Percentiles rank a stretch among this genome's conserved stretches.
phyloP scores from a whole-genome alignment of 2,329 filamentous ascomycete genomes.

The Hymenoscyphus salicellus region DNA sequence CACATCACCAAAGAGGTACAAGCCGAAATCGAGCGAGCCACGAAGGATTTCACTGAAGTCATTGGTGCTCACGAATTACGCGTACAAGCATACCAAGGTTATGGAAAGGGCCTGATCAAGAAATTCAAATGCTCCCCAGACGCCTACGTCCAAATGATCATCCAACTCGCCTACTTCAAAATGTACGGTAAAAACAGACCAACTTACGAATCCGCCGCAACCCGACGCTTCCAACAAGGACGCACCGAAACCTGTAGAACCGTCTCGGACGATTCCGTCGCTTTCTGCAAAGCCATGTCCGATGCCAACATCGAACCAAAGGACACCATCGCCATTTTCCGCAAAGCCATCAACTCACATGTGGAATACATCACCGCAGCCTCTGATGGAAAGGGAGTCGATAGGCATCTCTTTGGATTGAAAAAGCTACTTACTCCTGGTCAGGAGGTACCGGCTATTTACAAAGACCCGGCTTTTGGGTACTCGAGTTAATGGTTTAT shows the following conservation, averaged over 20 bases:
- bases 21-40: conserved; percentile 74
- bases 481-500: conserved; percentile 91
- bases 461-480: conserved; percentile 77
- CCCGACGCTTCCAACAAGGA: conserved; percentile 90
- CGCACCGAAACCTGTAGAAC: conserved; percentile 93
- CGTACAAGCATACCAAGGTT: conserved; percentile 94
- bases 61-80: conserved; percentile 87
- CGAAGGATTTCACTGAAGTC: conserved; percentile 73
- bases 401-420: conserved; percentile 93
- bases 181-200: conserved; percentile 98
- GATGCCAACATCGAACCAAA: conserved; percentile 62
- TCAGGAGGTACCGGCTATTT: conserved; percentile 78
- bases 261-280: conserved; percentile 85
- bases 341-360: conserved; percentile 76
- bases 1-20: conserved; percentile 70
- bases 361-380: conserved; percentile 88
- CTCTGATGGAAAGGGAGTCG: conserved; percentile 87
- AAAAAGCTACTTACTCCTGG: conserved; percentile 83
- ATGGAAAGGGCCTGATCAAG: conserved; percentile 98
- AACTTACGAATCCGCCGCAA: conserved; percentile 95
- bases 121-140: conserved; percentile 98
- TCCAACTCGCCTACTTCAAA: conserved; percentile 96
- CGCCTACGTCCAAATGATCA: conserved; percentile 97
- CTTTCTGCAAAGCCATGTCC: conserved; percentile 86
- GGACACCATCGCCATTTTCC: conserved; percentile 71